Evolutionary conservation across 805 yeast species (phyloP).

Genomic region (Kodamaea hsintzibuensis): DNA sequence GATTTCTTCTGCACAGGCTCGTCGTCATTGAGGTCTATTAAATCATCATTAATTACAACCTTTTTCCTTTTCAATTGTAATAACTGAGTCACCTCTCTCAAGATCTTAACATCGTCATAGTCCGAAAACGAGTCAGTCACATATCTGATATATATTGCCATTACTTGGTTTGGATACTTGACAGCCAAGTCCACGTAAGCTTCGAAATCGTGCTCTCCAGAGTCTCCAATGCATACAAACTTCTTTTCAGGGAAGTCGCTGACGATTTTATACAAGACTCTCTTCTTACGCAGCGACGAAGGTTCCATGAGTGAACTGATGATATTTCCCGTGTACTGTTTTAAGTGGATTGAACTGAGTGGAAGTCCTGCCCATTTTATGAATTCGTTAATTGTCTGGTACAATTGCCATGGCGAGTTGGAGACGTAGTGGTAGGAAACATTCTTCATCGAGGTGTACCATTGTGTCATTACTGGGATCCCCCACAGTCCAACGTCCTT

Average conservation of each 20-base stretch:
- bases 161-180: constrained; percentile 58
- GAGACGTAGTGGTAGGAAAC: constrained; percentile 89
- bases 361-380: constrained; percentile 63
- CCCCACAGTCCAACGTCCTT: constrained; percentile 66
- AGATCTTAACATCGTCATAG: constrained; percentile 40
- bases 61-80: constrained; percentile 13
- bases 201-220: constrained; percentile 94
- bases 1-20: neutral
- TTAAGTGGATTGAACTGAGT: constrained; percentile 78
- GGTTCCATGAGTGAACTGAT: constrained; percentile 85
- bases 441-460: constrained; percentile 52
- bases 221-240: constrained; percentile 88
- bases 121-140: constrained; percentile 70
- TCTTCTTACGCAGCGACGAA: constrained; percentile 75
- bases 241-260: constrained; percentile 74
- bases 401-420: constrained; percentile 92
- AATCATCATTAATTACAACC: constrained; percentile 15
- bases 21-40: constrained; percentile 35
- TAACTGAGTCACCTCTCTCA: constrained; percentile 30
- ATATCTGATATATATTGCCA: constrained; percentile 79
- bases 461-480: constrained; percentile 70
- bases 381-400: constrained; percentile 57
- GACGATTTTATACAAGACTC: constrained; percentile 60
- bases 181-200: constrained; percentile 77
- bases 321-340: constrained; percentile 83